Conservation (phyloP, 257 asterid species). For the Parsonsia alboflavescens region DNA sequence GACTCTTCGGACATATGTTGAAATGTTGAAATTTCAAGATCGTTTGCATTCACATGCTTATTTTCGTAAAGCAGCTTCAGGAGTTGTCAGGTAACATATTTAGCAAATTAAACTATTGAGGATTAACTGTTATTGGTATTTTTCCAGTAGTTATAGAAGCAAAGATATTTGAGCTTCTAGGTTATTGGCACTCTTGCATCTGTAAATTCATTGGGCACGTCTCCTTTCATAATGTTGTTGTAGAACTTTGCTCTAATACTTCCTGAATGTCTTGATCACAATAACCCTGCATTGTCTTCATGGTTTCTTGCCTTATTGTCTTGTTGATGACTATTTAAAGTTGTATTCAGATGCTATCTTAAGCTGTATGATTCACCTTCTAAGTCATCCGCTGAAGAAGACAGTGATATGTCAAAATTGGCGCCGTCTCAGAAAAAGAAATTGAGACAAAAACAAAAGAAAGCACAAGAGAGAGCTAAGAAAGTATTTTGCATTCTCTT, state of each 20-base stretch:
- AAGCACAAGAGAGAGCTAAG: constrained; percentile 97
- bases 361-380: constrained; percentile 84
- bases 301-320: constrained; percentile 12
- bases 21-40: constrained; percentile 91
- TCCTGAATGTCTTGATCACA: not conserved
- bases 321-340: constrained; percentile 14
- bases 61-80: constrained; percentile 91
- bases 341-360: constrained; percentile 76
- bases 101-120: constrained; percentile 11
- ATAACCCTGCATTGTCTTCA: not conserved
- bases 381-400: constrained; percentile 80
- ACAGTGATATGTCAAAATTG: constrained; percentile 76
- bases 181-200: not conserved
- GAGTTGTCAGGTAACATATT: constrained; percentile 64
- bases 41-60: constrained; percentile 87
- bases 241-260: not conserved
- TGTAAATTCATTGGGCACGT: not conserved
- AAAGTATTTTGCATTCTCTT: constrained; percentile 42
- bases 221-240: not conserved
- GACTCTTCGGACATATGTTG: constrained; percentile 91
- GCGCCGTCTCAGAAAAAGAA: constrained; percentile 91
- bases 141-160: not conserved
- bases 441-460: constrained; percentile 86
- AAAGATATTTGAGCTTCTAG: not conserved
- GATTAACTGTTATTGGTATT: not conserved